Evolutionary conservation across 306 rosid species (phyloP), one percentile per base, ranked within the genome.

Genomic region (Acacia melanoxylon): DNA sequence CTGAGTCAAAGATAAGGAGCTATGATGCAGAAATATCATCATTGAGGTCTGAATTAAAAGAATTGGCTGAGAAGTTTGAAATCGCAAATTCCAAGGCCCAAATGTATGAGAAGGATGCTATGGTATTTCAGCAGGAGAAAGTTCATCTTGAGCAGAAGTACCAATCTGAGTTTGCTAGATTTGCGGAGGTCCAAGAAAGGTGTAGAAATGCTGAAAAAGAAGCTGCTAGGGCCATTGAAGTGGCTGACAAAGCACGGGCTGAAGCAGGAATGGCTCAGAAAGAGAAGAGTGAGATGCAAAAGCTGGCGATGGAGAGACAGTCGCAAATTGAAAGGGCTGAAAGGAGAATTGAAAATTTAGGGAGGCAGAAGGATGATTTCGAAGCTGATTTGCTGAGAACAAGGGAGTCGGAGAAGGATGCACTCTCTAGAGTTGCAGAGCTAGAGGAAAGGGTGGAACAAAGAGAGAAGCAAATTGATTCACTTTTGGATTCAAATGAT

Each of bases 401-500:
- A 68, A 90, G 90, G 63, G 85, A 35, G 66, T 91, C 98, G 29
- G 92, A 91, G 79, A 87, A 80, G 80, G 86, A 86, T 59, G 97
- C 93, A 25, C 84, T 84, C 52, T 77, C 88, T 0, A 91, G 84
- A 84, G 87, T 88, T 78, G 85, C 89, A 24, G 29, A 86, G 20
- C 85, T 90, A 74, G 98, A 90, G 85, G 89, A 68, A 65, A 88
- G 91, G 82, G 97, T 90, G 29, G 94, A 90, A 80, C 93, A 91
- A 83, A 89, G 98, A 82, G 97, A 93, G 87, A 92, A 82, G 75
- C 94, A 93, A 83, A 89, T 92, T 44, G 97, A 92, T 77, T 88
- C 92, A 42, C 89, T 93, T 35, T 80, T 93, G 83, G 88, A 88
- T 80, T 89, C 91, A 7, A 94, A 96, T 83, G 90, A 93, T 75